Evolutionary conservation across 2,329 filamentous ascomycete species (phyloP), one percentile per base, ranked within the genome.

Genomic region (Aspergillus melleus): DNA sequence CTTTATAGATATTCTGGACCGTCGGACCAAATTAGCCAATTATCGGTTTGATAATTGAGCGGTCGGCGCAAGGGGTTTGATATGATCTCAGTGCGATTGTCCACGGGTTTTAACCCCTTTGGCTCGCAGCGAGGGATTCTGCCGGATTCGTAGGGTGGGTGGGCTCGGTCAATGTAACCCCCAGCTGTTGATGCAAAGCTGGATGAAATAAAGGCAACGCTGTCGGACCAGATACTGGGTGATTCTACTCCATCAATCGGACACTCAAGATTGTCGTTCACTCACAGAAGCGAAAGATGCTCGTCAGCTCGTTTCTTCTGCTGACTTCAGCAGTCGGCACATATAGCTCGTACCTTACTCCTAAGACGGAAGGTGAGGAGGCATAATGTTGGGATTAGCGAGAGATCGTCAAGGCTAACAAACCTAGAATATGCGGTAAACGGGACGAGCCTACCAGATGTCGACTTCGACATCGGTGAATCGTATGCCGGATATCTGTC

Each of bases 401-500:
- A 10, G 4, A 29, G 19, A 11, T 14, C 12, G 24, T 47, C 6
- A 12, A 1, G 14, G 22, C 52, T 46, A n/a, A 49, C 16, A n/a
- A 8, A 16, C 39, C 14, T 61, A 88, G 86, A 82, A 64, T 90
- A 88, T 67, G 80, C 79, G 2, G 87, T 91, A 51, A 82, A 91
- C 66, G 88, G 88, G 1, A 82, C 80, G 2, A 79, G 73, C 0
- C 85, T 91, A 50, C 89, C 89, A 0, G 86, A 90, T 11, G 85
- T 91, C 0, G 71, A 83, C 24, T 92, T 90, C 61, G 88, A 91
- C 63, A 79, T 90, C 57, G 82, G 82, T 44, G 77, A 79, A 65
- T 79, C 76, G n/a, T 80, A 79, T 56, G 73, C 77, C 2, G 77
- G 77, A 30, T 76, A 83, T 2, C 65, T 88, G 4, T 80, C 84